Evolutionary conservation across 306 rosid species (phyloP).

Genomic region (Begonia peltatifolia): DNA sequence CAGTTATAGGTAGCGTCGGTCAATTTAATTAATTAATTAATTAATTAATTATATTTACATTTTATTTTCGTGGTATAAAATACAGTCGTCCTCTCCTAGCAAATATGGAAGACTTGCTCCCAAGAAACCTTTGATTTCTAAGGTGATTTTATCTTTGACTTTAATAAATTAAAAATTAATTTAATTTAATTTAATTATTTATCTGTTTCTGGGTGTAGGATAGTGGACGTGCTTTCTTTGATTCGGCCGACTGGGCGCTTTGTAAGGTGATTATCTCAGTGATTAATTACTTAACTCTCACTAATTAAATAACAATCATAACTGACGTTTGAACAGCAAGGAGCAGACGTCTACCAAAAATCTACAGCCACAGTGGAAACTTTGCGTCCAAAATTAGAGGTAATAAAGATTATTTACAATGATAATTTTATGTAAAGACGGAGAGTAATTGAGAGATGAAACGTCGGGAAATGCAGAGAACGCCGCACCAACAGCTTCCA

Average conservation of each 20-base stretch:
- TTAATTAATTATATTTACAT: no score
- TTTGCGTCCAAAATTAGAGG: constrained; percentile 73
- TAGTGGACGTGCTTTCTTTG: constrained; percentile 82
- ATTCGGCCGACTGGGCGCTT: constrained; percentile 92
- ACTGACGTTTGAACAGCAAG: constrained; percentile 44
- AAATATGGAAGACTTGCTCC: constrained; percentile 81
- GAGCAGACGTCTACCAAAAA: constrained; percentile 57
- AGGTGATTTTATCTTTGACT: constrained; percentile 24
- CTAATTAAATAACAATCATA: neutral
- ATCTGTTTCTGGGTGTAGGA: constrained; percentile 19
- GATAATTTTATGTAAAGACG: neutral
- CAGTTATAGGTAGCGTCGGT: no score
- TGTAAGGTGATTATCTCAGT: constrained; percentile 45
- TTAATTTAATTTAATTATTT: neutral
- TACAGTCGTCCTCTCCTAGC: neutral
- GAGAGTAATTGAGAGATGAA: neutral
- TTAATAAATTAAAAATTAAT: neutral
- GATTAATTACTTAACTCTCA: no score
- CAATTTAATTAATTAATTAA: no score
- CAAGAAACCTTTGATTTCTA: constrained; percentile 85
- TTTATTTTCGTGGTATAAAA: no score
- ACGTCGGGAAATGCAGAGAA: constrained; percentile 33
- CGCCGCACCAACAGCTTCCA: constrained; percentile 86
- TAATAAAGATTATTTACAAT: neutral
- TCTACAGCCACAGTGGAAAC: constrained; percentile 65